Conservation (phyloP, 1,284 basidiomycete species). For the Puccinia novopanici region DNA sequence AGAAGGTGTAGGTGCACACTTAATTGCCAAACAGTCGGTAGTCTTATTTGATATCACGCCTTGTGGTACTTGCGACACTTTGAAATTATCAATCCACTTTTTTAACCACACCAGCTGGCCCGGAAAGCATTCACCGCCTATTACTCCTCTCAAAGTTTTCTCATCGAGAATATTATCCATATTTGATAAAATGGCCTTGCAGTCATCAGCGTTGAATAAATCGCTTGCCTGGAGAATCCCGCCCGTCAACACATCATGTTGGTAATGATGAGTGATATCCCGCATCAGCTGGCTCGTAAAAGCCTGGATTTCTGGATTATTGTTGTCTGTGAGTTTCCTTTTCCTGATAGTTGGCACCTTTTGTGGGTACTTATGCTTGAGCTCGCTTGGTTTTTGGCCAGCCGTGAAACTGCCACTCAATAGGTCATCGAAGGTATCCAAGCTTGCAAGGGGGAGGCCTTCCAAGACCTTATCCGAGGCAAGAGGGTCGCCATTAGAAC, state of each 20-base stretch:
- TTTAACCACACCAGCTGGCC: neutral
- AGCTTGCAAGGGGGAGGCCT: neutral
- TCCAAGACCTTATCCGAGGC: neutral
- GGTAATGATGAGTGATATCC: neutral
- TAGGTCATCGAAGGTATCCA: neutral
- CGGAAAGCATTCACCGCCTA: neutral
- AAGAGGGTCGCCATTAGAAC: neutral
- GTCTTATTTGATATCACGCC: too few relatives aligned
- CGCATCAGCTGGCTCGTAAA: neutral
- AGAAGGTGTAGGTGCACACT: too few relatives aligned
- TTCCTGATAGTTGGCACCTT: neutral
- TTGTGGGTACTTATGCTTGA: neutral
- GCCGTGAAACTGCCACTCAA: neutral
- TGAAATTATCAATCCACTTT: neutral
- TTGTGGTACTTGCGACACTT: too few relatives aligned
- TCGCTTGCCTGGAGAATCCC: neutral
- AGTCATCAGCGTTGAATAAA: neutral
- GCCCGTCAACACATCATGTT: neutral
- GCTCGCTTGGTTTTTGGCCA: too few relatives aligned
- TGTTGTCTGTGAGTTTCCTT: neutral
- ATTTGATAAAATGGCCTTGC: neutral
- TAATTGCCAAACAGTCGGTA: too few relatives aligned
- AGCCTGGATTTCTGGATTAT: neutral
- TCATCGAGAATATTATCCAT: too few relatives aligned
- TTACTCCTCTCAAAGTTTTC: neutral